phyloP scores from a whole-genome alignment of 1,139 yeast species.

The Suhomyces chickasaworum region DNA sequence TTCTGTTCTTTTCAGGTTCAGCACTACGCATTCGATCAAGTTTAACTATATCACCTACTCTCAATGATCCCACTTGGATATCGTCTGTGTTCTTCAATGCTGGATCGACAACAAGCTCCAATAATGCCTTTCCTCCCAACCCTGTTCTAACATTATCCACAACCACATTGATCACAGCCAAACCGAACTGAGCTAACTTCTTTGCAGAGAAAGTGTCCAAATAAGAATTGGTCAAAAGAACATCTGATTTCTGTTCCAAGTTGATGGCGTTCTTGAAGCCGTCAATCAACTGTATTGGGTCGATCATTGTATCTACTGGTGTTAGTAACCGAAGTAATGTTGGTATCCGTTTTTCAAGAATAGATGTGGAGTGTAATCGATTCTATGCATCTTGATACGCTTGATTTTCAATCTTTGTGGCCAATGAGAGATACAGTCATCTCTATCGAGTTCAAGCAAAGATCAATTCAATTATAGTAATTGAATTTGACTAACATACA shows the following conservation, averaged over 20 bases:
- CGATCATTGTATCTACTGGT: conserved; percentile 5
- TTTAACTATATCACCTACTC: conserved; percentile 78
- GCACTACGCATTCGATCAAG: conserved; percentile 39
- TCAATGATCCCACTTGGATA: conserved; percentile 58
- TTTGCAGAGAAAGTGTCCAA: conserved; percentile 60
- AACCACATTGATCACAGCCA: conserved; percentile 70
- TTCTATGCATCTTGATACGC: conserved; percentile 28
- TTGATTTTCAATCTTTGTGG: conserved; percentile 19
- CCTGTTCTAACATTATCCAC: conserved; percentile 71
- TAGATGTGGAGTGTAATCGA: conserved; percentile 17
- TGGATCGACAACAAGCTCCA: conserved; percentile 67
- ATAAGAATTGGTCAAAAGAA: conserved; percentile 52
- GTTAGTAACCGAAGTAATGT: conserved; percentile 19
- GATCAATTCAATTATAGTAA: conserved; percentile 2
- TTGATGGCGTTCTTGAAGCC: conserved; percentile 53
- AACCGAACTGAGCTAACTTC: conserved; percentile 65
- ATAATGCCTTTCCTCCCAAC: conserved; percentile 71
- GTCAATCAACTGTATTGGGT: conserved; percentile 27
- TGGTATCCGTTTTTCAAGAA: conserved; percentile 36
- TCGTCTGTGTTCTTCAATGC: conserved; percentile 42
- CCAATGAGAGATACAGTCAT: conserved; percentile 2
- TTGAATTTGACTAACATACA: not conserved
- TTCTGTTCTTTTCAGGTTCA: conserved; percentile 19
- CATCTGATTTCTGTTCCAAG: conserved; percentile 62
- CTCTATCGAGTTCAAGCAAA: conserved; percentile 6